A percentile compares a stretch with the other conserved stretches of the same genome.
phyloP scores from a whole-genome alignment of 768 basidiomycete species.

The Cubamyces sp. region DNA sequence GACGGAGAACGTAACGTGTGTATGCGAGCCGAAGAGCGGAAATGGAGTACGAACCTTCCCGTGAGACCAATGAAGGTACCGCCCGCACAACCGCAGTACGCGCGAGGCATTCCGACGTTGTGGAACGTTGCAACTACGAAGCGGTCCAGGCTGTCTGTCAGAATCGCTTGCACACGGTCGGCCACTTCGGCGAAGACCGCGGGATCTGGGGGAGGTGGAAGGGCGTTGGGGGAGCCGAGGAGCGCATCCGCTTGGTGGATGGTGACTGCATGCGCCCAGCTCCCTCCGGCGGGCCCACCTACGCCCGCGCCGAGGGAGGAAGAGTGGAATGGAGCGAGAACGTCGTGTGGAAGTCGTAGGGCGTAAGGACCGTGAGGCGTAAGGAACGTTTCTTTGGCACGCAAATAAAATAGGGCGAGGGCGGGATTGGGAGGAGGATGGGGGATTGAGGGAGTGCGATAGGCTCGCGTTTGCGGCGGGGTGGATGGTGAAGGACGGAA shows the following conservation, averaged over 20 bases:
- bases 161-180: slow-evolving; percentile 57
- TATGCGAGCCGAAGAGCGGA: slow-evolving; percentile 4
- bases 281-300: slow-evolving; percentile 15
- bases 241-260: slow-evolving; percentile 8
- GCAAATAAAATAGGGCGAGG: slow-evolving; percentile 74
- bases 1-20: slow-evolving; percentile 10
- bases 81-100: slow-evolving; percentile 69
- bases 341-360: slow-evolving; percentile 67
- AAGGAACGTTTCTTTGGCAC: slow-evolving; percentile 82
- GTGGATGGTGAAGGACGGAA: slow-evolving; percentile 23
- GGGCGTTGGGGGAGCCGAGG: slow-evolving; percentile 5
- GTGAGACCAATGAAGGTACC: slow-evolving; percentile 55
- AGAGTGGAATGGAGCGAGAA: slow-evolving; percentile 53
- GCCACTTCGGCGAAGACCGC: slow-evolving; percentile 63
- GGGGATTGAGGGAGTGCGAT: slow-evolving; percentile 9
- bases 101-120: slow-evolving; percentile 71
- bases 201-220: slow-evolving; percentile 61
- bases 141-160: slow-evolving; percentile 64
- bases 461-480: slow-evolving; percentile 24
- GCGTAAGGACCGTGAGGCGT: slow-evolving; percentile 73
- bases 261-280: slow-evolving; percentile 12
- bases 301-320: slow-evolving; percentile 27
- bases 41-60: slow-evolving; percentile 40
- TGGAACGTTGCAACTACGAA: slow-evolving; percentile 73
- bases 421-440: slow-evolving; percentile 35